Evolutionary conservation across 2,329 filamentous ascomycete genomes (phyloP), one percentile per base, ranked within the genome.

Genomic region (Aspergillus caelatus): DNA sequence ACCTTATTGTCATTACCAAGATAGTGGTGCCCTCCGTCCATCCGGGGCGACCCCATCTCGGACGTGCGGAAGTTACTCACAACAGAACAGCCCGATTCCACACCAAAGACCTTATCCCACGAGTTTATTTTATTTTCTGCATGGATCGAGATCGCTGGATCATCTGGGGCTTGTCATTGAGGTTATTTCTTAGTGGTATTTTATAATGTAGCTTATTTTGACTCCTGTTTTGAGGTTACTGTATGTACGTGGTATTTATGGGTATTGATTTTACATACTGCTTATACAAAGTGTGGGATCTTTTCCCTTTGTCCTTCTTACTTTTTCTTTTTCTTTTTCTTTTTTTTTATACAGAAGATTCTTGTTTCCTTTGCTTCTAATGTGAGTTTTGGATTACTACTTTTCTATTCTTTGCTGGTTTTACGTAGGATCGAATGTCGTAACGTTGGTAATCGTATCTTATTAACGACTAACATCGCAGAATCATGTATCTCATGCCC

Each of bases 51-150:
- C 52, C 62, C 46, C 52, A 55, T 53, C 62, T 69, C 68, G 67
- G 67, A 64, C 67, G 66, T 67, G 65, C 67, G 68, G 67, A 70
- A 69, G 67, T 54, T 52, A 36, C 48, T 50, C 53, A 48, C 39
- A n/a, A 52, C 58, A 43, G 46, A 53, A n/a, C 54, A 45, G 2
- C 23, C 26, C 45, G 30, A 39, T 45, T 28, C 50, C 54, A 16
- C 59, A 23, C 39, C 36, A 41, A 57, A 57, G 54, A 63, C 21
- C 43, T 62, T 62, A 61, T 61, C 32, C 43, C 16, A 46, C 43
- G n/a, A 23, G 43, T 46, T 52, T 39, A 62, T 64, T 41, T 56
- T 57, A 36, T 16, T 43, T 45, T 54, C 43, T 52, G 30, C 34
- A 59, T 19, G 55, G 62, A 43, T 11, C 61, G 67, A 28, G 26